Percentiles rank a stretch among this genome's conserved stretches.
These are phyloP conservation scores for Rhipidocladum racemiflorum DNA, from an alignment of 176 grass and related monocot genomes.

Conservation along the genomic window DNA sequence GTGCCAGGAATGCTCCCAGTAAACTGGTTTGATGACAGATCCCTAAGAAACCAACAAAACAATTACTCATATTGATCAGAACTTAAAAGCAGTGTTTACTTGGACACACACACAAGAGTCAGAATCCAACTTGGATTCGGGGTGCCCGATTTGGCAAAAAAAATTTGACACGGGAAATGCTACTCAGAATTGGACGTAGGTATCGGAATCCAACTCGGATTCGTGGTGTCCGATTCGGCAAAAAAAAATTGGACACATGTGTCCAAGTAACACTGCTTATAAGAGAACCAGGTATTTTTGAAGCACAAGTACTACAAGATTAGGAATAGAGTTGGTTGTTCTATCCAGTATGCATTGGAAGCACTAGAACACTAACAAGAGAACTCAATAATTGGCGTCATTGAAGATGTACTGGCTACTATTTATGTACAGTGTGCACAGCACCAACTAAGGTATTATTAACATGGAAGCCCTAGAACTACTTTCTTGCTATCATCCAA, in stretches of 20 bases:
- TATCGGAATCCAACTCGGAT: too few relatives aligned
- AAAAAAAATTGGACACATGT: too few relatives aligned
- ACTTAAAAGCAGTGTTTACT: background rate
- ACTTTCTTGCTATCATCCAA: background rate
- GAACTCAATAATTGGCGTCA: background rate
- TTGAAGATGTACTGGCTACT: background rate
- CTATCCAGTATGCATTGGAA: background rate
- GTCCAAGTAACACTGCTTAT: too few relatives aligned
- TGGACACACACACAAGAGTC: too few relatives aligned
- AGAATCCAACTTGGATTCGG: too few relatives aligned
- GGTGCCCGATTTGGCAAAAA: too few relatives aligned
- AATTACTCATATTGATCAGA: conserved; percentile 21
- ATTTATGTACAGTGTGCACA: background rate
- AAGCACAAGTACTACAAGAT: background rate
- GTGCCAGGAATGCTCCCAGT: conserved; percentile 77
- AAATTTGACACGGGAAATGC: too few relatives aligned
- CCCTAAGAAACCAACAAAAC: conserved; percentile 50
- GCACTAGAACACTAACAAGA: background rate
- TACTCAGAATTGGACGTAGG: too few relatives aligned
- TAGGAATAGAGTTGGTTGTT: background rate
- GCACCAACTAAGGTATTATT: background rate
- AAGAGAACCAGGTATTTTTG: background rate
- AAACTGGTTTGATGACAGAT: conserved; percentile 90
- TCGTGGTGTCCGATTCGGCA: too few relatives aligned
- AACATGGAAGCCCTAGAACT: background rate